Conservation (phyloP, 2,329 filamentous ascomycete species). For the Lecanicillium sp. region DNA sequence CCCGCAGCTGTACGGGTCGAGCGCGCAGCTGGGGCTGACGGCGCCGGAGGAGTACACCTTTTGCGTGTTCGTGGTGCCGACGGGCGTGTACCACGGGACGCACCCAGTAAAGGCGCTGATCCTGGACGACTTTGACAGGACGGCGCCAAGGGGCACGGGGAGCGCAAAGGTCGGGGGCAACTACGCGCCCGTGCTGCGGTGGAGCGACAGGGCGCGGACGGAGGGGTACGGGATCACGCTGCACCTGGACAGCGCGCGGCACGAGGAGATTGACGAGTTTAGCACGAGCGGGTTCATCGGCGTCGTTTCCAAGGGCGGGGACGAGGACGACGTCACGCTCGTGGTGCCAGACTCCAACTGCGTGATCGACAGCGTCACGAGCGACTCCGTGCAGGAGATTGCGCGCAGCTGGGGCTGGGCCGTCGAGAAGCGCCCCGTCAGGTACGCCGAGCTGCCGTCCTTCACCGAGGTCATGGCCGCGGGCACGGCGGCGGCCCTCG, state of each 20-base stretch:
- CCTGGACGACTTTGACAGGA: constrained; percentile 87
- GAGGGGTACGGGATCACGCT: constrained; percentile 91
- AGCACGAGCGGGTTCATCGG: constrained; percentile 92
- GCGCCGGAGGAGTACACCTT: constrained; percentile 92
- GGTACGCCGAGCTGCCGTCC: constrained; percentile 49
- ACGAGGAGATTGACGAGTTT: constrained; percentile 90
- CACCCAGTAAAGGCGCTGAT: constrained; percentile 83
- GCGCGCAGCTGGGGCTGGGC: constrained; percentile 75
- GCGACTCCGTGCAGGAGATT: constrained; percentile 70
- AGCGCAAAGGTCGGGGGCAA: constrained; percentile 94
- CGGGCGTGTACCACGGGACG: constrained; percentile 88
- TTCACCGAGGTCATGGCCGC: constrained; percentile 79
- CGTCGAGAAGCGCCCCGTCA: constrained; percentile 69
- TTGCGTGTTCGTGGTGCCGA: constrained; percentile 82
- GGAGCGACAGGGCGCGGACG: constrained; percentile 72
- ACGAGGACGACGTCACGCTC: constrained; percentile 57
- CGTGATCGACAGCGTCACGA: constrained; percentile 83
- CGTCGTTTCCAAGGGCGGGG: constrained; percentile 49
- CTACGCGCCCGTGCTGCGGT: constrained; percentile 85
- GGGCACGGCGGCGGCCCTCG: constrained; percentile 83
- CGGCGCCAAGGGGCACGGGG: constrained; percentile 85
- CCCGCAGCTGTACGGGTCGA: constrained; percentile 80
- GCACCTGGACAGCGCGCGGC: constrained; percentile 79
- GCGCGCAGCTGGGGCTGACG: constrained; percentile 77
- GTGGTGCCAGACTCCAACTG: constrained; percentile 83